Percentiles rank a stretch among this genome's conserved stretches.
These are phyloP conservation scores for Plasmopara viticola DNA, from an alignment of 352 stramenopile genomes.

Conservation along the genomic window DNA sequence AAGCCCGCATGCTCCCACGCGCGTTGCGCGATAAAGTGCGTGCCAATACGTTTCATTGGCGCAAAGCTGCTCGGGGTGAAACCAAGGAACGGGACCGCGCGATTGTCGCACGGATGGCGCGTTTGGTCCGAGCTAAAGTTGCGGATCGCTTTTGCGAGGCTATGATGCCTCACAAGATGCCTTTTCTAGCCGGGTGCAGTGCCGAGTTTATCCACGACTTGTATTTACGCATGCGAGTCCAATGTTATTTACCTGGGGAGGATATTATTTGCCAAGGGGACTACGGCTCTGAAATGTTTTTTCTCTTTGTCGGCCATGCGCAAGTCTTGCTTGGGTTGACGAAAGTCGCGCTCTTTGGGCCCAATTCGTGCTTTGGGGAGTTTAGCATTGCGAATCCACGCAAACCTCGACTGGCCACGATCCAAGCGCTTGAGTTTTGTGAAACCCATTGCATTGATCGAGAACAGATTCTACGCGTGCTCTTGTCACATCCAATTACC, in stretches of 20 bases:
- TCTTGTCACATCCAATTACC: slow-evolving; percentile 52
- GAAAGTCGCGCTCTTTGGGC: slow-evolving; percentile 55
- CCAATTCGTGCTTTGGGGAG: slow-evolving; percentile 75
- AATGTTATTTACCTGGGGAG: slow-evolving; percentile 68
- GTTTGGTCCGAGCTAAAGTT: slow-evolving; percentile 66
- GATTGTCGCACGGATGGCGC: slow-evolving; percentile 68
- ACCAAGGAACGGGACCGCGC: slow-evolving; percentile 57
- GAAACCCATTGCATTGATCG: slow-evolving; percentile 65
- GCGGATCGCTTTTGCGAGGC: slow-evolving; percentile 60
- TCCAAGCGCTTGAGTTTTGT: slow-evolving; percentile 74
- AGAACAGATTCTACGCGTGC: slow-evolving; percentile 35
- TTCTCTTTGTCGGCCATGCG: slow-evolving; percentile 70
- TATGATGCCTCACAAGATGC: slow-evolving; percentile 67
- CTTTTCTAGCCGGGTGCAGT: slow-evolving; percentile 63
- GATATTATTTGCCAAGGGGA: slow-evolving; percentile 78
- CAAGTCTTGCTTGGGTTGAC: slow-evolving; percentile 62
- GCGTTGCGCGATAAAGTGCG: slow-evolving; percentile 72
- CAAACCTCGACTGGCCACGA: slow-evolving; percentile 62
- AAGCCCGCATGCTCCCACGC: slow-evolving; percentile 45
- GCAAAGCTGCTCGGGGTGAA: slow-evolving; percentile 56
- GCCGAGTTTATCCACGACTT: slow-evolving; percentile 77
- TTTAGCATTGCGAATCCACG: slow-evolving; percentile 72
- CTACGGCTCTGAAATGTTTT: slow-evolving; percentile 78
- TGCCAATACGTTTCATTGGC: slow-evolving; percentile 73
- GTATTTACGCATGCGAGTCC: slow-evolving; percentile 65